Conservation (phyloP, 2,329 filamentous ascomycete species). For the Fusarium sp. region DNA sequence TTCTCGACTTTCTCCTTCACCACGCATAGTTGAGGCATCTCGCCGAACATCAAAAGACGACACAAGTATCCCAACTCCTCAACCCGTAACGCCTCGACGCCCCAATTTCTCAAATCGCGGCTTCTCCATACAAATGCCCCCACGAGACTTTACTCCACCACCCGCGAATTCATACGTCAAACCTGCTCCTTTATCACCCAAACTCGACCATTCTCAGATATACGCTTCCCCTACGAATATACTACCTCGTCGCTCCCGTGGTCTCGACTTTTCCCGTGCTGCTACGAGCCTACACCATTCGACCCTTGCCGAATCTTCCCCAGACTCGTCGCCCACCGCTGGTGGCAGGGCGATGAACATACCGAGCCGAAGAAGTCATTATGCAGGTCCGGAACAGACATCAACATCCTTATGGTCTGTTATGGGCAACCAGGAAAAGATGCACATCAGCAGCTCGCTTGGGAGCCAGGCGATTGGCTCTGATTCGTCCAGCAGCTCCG, state of each 20-base stretch:
- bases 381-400: slow-evolving; percentile 69
- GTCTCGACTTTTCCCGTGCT: slow-evolving; percentile 91
- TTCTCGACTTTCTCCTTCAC: slow-evolving; percentile 68
- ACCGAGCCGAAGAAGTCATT: slow-evolving; percentile 65
- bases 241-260: slow-evolving; percentile 87
- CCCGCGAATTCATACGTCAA: slow-evolving; percentile 58
- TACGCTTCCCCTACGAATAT: slow-evolving; percentile 91
- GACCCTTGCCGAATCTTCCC: slow-evolving; percentile 88
- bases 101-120: slow-evolving; percentile 72
- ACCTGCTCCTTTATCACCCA: slow-evolving; percentile 82
- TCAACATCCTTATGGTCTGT: slow-evolving; percentile 79
- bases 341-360: slow-evolving; percentile 75
- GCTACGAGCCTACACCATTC: slow-evolving; percentile 97
- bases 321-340: slow-evolving; percentile 90
- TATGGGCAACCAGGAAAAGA: slow-evolving; percentile 76
- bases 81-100: slow-evolving; percentile 79
- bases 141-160: slow-evolving; percentile 54
- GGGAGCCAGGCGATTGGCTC: slow-evolving; percentile 81
- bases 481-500: slow-evolving; percentile 81
- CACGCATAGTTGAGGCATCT: slow-evolving; percentile 66
- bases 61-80: slow-evolving; percentile 62
- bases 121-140: slow-evolving; percentile 60
- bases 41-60: slow-evolving; percentile 75
- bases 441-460: slow-evolving; percentile 79
- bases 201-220: slow-evolving; percentile 84